A percentile compares a stretch with the other conserved stretches of the same genome.
Evolutionary conservation across 768 basidiomycete species (phyloP).

Genomic region (Boletus reticuloceps): DNA sequence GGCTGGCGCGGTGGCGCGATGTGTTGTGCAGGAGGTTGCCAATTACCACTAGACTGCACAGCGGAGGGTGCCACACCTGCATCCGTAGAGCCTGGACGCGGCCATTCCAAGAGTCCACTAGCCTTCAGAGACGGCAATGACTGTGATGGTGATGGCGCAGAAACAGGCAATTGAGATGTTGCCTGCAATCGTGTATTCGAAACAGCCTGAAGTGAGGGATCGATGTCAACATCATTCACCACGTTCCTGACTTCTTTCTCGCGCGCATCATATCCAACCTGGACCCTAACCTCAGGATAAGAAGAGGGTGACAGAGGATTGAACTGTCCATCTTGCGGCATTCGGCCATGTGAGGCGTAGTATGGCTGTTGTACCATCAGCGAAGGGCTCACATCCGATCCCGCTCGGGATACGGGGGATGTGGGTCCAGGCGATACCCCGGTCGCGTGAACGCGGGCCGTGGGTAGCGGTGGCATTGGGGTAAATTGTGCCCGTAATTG

Average conservation of each 20-base stretch:
- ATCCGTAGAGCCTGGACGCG: slow-evolving; percentile 43
- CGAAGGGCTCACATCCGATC: slow-evolving; percentile 17
- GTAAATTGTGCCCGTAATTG: slow-evolving; percentile 15
- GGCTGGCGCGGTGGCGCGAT: slow-evolving; percentile 17
- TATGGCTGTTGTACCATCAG: slow-evolving; percentile 26
- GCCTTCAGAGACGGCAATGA: slow-evolving; percentile 73
- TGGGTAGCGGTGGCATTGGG: slow-evolving; percentile 28
- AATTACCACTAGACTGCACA: slow-evolving; percentile 10
- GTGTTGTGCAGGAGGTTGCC: slow-evolving; percentile 27
- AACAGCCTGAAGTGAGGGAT: slow-evolving; percentile 29
- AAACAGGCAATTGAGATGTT: slow-evolving; percentile 10
- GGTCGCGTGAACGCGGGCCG: slow-evolving; percentile 17
- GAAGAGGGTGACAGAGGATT: slow-evolving; percentile 20
- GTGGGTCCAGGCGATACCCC: slow-evolving; percentile 12
- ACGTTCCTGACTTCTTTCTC: slow-evolving; percentile 28
- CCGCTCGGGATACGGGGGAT: slow-evolving; percentile 20
- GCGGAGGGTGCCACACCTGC: slow-evolving; percentile 9
- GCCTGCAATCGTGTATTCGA: slow-evolving; percentile 20
- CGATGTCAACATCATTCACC: slow-evolving; percentile 29
- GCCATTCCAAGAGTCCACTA: slow-evolving; percentile 63
- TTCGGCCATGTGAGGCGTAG: slow-evolving; percentile 32
- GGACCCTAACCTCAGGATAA: slow-evolving; percentile 18
- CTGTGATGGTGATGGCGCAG: slow-evolving; percentile 38
- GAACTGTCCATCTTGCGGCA: slow-evolving; percentile 36
- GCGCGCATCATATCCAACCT: slow-evolving; percentile 19